Percentiles rank a stretch among this genome's conserved stretches.
These are phyloP conservation scores for Toxoplasma gondii DNA, from an alignment of 169 alveolate species.

Conservation along the genomic window DNA sequence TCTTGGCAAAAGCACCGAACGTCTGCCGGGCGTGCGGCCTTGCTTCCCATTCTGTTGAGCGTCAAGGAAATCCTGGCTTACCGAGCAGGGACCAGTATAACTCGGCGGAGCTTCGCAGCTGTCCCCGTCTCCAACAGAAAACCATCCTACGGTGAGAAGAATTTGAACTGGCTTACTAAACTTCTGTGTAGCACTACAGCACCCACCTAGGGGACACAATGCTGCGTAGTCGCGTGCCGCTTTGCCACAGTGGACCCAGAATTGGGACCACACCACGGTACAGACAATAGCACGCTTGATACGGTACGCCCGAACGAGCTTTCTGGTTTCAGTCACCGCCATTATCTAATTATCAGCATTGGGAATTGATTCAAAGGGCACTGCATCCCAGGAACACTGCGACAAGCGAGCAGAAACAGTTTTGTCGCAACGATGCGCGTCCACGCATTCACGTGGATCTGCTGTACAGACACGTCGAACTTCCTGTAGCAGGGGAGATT, in stretches of 20 bases:
- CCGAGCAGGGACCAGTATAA: constrained; percentile 59
- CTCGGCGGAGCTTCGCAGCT: constrained; percentile 63
- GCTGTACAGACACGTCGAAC: not conserved
- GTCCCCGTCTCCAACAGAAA: constrained; percentile 26
- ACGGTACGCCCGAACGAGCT: too few relatives aligned
- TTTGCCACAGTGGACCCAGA: not conserved
- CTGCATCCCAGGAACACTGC: not conserved
- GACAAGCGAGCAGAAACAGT: not conserved
- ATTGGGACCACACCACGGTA: not conserved
- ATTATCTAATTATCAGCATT: too few relatives aligned
- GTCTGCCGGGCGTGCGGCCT: not conserved
- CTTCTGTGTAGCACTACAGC: not conserved
- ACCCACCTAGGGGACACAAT: constrained; percentile 49
- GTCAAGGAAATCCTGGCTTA: not conserved
- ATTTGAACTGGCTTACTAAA: too few relatives aligned
- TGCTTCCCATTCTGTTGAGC: not conserved
- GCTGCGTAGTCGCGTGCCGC: constrained; percentile 40
- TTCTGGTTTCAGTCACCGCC: too few relatives aligned
- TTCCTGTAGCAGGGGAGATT: too few relatives aligned
- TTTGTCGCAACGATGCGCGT: not conserved
- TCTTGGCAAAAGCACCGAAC: constrained; percentile 11
- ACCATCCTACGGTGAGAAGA: constrained; percentile 41
- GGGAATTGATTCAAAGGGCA: not conserved
- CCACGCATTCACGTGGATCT: not conserved
- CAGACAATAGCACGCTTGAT: too few relatives aligned